These are phyloP conservation scores for Pugionium dolabratum DNA, from an alignment of 345 rosid species.

Conservation along the genomic window DNA sequence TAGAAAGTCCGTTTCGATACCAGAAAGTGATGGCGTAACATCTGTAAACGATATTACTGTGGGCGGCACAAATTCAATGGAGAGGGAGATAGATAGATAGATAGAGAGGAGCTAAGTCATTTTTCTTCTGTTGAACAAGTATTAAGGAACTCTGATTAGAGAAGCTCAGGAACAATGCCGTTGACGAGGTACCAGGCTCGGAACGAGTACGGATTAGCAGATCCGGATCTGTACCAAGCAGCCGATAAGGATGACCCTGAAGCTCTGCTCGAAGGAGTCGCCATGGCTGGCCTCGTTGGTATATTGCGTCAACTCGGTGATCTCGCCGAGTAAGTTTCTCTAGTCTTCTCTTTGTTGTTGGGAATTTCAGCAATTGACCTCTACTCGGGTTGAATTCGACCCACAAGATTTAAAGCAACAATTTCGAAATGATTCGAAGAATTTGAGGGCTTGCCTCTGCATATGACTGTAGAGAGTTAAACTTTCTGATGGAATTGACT, in stretches of 20 bases:
- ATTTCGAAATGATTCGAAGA: neutral
- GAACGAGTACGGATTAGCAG: constrained; percentile 86
- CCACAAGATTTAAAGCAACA: too few relatives aligned
- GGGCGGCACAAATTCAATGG: too few relatives aligned
- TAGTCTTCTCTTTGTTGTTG: neutral
- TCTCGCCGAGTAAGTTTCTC: constrained; percentile 86
- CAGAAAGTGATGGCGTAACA: too few relatives aligned
- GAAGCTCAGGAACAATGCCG: constrained; percentile 57
- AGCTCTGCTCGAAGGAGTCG: constrained; percentile 90
- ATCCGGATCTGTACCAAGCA: constrained; percentile 82
- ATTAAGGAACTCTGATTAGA: constrained; percentile 3
- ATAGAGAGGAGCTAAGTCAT: neutral
- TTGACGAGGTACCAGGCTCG: constrained; percentile 81
- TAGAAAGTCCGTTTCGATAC: too few relatives aligned
- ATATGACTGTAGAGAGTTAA: neutral
- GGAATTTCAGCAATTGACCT: neutral
- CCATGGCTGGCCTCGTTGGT: constrained; percentile 99
- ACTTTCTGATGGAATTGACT: constrained; percentile 20
- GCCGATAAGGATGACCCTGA: constrained; percentile 96
- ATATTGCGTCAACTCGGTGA: constrained; percentile 99
- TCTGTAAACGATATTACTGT: too few relatives aligned
- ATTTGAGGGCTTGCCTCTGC: neutral
- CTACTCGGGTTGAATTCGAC: too few relatives aligned
- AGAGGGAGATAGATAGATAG: neutral
- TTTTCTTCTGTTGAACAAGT: neutral